These are phyloP conservation scores for Aspergillus haitiensis DNA, from an alignment of 495 filamentous ascomycete genomes.

Conservation along the genomic window DNA sequence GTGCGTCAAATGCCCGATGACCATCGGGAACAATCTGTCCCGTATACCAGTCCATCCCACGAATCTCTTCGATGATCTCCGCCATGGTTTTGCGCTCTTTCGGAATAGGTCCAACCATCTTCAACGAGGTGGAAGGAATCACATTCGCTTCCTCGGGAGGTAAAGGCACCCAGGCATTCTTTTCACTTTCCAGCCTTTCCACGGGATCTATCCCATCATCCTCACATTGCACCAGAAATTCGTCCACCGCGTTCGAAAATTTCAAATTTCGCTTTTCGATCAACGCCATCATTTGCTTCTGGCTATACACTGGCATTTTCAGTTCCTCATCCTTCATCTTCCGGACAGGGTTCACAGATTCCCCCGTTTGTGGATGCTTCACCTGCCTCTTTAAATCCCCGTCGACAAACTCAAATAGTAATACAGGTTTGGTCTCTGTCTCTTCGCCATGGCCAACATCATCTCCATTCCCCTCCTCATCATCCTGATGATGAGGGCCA, in stretches of 20 bases:
- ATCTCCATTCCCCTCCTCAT: conserved; percentile 19
- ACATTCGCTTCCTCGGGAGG: conserved; percentile 54
- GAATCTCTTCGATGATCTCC: conserved; percentile 84
- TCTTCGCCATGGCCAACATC: conserved; percentile 38
- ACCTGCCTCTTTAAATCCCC: conserved; percentile 85
- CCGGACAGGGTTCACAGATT: conserved; percentile 61
- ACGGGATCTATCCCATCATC: conserved; percentile 67
- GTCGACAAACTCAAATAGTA: conserved; percentile 91
- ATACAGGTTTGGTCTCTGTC: conserved; percentile 52
- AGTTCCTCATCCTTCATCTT: conserved; percentile 73
- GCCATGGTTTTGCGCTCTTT: conserved; percentile 77
- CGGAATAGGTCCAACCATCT: conserved; percentile 68
- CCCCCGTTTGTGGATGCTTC: conserved; percentile 65
- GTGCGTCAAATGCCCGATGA: conserved; percentile 88
- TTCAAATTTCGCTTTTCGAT: conserved; percentile 92
- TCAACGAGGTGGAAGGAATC: conserved; percentile 26
- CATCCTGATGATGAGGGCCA: neutral
- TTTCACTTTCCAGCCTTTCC: conserved; percentile 54
- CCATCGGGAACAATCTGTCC: conserved; percentile 93
- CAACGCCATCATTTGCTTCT: conserved; percentile 84
- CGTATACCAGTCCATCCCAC: conserved; percentile 79
- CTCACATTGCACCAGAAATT: conserved; percentile 72
- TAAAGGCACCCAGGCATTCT: conserved; percentile 46
- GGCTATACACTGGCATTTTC: conserved; percentile 91
- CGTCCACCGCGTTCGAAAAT: conserved; percentile 75